Percentiles rank a stretch among this genome's conserved stretches.
Evolutionary conservation across 2,329 filamentous ascomycete genomes (phyloP).

Genomic region (Beauveria sp.): DNA sequence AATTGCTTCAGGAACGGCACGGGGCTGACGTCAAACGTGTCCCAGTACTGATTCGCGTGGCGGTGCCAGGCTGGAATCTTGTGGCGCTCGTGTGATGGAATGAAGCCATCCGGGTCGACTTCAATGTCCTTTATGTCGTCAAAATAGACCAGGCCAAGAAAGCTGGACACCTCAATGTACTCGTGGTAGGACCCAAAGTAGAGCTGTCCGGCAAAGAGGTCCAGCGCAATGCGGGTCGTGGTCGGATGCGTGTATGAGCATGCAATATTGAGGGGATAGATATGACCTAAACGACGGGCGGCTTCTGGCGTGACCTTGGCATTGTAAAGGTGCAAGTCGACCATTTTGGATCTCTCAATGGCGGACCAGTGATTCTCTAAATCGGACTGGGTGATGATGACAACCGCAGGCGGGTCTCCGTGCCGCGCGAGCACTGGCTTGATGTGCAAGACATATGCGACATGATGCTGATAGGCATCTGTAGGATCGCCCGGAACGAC

Average conservation of each 20-base stretch:
- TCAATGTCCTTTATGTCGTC: constrained; percentile 15
- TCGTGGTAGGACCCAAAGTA: constrained; percentile 49
- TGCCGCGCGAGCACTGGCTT: background rate
- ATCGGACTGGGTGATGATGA: constrained; percentile 56
- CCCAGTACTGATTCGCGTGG: background rate
- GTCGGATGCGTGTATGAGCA: constrained; percentile 17
- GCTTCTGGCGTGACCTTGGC: background rate
- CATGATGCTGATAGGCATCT: background rate
- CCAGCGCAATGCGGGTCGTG: constrained; percentile 37
- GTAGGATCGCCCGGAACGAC: background rate
- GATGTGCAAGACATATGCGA: background rate
- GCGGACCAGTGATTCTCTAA: constrained; percentile 40
- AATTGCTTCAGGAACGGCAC: constrained; percentile 30
- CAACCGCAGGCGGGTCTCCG: constrained; percentile 18
- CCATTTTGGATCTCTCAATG: constrained; percentile 20
- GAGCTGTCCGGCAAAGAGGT: constrained; percentile 61
- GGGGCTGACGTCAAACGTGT: constrained; percentile 24
- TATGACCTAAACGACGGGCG: background rate
- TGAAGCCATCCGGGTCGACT: constrained; percentile 26
- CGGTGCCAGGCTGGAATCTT: background rate
- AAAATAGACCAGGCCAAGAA: constrained; percentile 40
- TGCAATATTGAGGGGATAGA: background rate
- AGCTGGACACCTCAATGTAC: constrained; percentile 45
- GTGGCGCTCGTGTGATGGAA: constrained; percentile 14
- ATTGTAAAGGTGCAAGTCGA: constrained; percentile 41